Evolutionary conservation across 2,329 filamentous ascomycete species (phyloP).

Genomic region (Aspergillus pseudoviridinutans): DNA sequence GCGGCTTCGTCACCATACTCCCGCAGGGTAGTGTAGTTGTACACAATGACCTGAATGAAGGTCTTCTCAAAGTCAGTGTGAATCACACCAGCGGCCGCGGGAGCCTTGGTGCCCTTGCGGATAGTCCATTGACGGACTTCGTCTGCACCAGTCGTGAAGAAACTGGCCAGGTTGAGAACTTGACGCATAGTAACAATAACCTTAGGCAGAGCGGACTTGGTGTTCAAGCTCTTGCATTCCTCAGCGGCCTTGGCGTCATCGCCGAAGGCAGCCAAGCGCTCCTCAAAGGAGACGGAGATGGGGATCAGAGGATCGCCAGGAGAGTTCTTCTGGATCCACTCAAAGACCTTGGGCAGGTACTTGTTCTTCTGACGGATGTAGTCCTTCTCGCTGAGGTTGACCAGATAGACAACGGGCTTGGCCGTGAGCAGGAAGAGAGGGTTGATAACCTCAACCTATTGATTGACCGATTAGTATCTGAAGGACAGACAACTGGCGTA

Average conservation of each 20-base stretch:
- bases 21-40: constrained; percentile 77
- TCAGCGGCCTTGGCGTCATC: constrained; percentile 72
- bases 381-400: constrained; percentile 96
- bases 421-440: constrained; percentile 90
- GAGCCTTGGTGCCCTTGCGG: constrained; percentile 93
- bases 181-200: constrained; percentile 90
- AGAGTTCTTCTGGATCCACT: constrained; percentile 92
- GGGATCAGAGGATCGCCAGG: constrained; percentile 86
- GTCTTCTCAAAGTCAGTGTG: constrained; percentile 98
- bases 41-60: constrained; percentile 94
- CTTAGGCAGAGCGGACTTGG: constrained; percentile 88
- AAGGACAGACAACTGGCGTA: constrained; percentile 11
- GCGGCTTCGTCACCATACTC: constrained; percentile 84
- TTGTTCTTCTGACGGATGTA: constrained; percentile 99
- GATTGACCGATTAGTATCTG: constrained; percentile 16
- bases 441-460: constrained; percentile 94
- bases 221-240: constrained; percentile 84
- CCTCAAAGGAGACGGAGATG: constrained; percentile 88
- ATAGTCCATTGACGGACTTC: constrained; percentile 99
- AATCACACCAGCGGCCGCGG: constrained; percentile 94
- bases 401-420: constrained; percentile 94
- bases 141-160: constrained; percentile 95
- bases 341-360: constrained; percentile 85
- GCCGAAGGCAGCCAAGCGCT: constrained; percentile 78
- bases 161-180: constrained; percentile 81